These are phyloP conservation scores for Starmera quercuum DNA, from an alignment of 805 yeast genomes.

Conservation along the genomic window DNA sequence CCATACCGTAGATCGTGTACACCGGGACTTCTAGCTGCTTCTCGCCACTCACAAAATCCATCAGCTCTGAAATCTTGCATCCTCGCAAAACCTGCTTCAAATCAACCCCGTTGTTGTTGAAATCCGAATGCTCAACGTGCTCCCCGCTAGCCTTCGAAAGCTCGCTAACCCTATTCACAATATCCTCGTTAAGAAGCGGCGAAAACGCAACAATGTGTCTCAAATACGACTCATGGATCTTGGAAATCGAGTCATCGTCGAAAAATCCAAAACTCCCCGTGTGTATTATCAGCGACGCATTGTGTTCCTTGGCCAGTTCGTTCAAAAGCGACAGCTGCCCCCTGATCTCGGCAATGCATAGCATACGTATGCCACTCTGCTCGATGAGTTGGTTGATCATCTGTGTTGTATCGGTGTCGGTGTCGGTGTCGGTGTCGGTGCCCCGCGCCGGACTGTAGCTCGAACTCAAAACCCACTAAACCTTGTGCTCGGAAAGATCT, in stretches of 20 bases:
- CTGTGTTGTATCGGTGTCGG: not conserved
- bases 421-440: too few species aligned
- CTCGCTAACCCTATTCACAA: conserved; percentile 44
- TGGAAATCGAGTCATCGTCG: conserved; percentile 45
- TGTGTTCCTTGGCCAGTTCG: conserved; percentile 35
- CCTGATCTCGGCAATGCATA: conserved; percentile 48
- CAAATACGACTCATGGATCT: conserved; percentile 48
- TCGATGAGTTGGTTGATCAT: conserved; percentile 10
- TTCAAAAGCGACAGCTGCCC: conserved; percentile 46
- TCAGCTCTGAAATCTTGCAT: conserved; percentile 42
- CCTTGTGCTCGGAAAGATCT: too few species aligned
- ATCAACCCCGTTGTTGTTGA: conserved; percentile 15
- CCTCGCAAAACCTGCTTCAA: conserved; percentile 27
- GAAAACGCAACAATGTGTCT: conserved; percentile 64
- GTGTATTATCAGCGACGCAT: conserved; percentile 51
- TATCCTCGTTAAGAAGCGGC: conserved; percentile 42
- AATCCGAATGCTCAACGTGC: conserved; percentile 28
- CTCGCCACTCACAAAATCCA: conserved; percentile 37
- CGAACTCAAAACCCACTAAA: too few species aligned
- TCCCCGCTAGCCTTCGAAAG: conserved; percentile 39
- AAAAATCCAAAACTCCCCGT: conserved; percentile 80
- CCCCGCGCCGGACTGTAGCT: too few species aligned
- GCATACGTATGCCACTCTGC: conserved; percentile 28
- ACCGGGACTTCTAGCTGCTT: conserved; percentile 48
- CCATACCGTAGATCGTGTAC: conserved; percentile 69